Percentiles rank a stretch among this genome's conserved stretches.
These are phyloP conservation scores for Radiomyces spectabilis DNA, from an alignment of 192 early-diverging fungal genomes.

Conservation along the genomic window DNA sequence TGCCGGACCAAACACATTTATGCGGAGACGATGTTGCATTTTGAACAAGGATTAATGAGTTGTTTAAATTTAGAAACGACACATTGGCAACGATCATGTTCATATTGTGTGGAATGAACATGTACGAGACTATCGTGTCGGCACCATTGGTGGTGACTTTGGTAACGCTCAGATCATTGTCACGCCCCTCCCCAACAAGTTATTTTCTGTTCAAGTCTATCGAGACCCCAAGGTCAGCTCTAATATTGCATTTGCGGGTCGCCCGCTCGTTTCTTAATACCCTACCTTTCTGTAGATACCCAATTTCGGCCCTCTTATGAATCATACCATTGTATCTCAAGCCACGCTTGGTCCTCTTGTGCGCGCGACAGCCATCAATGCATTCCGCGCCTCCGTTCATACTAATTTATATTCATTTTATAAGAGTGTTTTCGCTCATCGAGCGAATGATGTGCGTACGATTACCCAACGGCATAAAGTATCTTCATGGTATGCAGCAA, in stretches of 20 bases:
- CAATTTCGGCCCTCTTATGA: slow-evolving; percentile 81
- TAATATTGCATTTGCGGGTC: not conserved
- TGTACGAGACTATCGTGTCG: slow-evolving; percentile 71
- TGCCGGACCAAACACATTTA: too few relatives aligned
- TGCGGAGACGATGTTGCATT: not conserved
- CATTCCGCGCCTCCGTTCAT: slow-evolving; percentile 39
- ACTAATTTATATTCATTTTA: slow-evolving; percentile 28
- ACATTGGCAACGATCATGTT: slow-evolving; percentile 98
- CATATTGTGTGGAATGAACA: slow-evolving; percentile 99
- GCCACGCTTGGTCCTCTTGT: slow-evolving; percentile 69
- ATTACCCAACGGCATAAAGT: slow-evolving; percentile 52
- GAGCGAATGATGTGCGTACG: slow-evolving; percentile 47
- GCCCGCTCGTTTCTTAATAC: not conserved
- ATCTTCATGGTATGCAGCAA: slow-evolving; percentile 41
- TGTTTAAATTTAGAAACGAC: slow-evolving; percentile 70
- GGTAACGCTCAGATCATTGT: slow-evolving; percentile 93
- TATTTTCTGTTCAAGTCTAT: slow-evolving; percentile 47
- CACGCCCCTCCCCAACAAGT: slow-evolving; percentile 66
- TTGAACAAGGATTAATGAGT: not conserved
- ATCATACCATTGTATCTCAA: slow-evolving; percentile 72
- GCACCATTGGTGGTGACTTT: slow-evolving; percentile 96
- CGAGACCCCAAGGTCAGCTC: slow-evolving; percentile 43
- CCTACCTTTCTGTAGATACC: slow-evolving; percentile 43
- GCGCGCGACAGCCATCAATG: slow-evolving; percentile 76
- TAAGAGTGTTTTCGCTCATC: slow-evolving; percentile 51